A percentile compares a stretch with the other conserved stretches of the same genome.
Conservation (phyloP, 495 filamentous ascomycete species). For the Talaromyces adpressus region DNA sequence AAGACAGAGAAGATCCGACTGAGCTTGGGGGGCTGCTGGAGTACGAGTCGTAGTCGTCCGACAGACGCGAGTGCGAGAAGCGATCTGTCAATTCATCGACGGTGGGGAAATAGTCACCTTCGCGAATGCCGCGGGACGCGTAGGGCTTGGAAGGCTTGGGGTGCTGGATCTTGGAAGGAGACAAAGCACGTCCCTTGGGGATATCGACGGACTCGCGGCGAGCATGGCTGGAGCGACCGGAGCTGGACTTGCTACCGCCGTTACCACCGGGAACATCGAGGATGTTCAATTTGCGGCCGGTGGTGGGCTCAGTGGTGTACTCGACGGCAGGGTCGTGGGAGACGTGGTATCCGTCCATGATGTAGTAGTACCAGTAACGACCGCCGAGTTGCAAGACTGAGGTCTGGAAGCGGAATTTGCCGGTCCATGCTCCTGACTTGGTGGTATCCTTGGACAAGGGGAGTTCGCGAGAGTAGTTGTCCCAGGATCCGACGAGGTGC, state of each 20-base stretch:
- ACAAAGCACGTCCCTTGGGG: conserved; percentile 80
- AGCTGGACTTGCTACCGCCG: conserved; percentile 16
- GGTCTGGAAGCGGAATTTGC: conserved; percentile 92
- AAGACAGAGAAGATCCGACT: conserved; percentile 64
- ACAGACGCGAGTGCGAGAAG: conserved; percentile 64
- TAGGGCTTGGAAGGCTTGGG: conserved; percentile 85
- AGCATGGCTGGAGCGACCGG: conserved; percentile 16
- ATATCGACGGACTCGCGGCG: conserved; percentile 48
- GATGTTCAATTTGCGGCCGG: conserved; percentile 85
- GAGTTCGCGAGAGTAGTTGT: conserved; percentile 90
- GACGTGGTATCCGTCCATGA: conserved; percentile 98
- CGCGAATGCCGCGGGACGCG: conserved; percentile 76
- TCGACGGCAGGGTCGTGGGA: conserved; percentile 91
- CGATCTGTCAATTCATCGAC: conserved; percentile 67
- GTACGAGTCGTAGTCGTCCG: conserved; percentile 55
- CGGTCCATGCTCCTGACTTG: conserved; percentile 84
- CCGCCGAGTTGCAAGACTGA: conserved; percentile 72
- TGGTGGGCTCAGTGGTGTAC: conserved; percentile 91
- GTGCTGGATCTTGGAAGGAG: conserved; percentile 79
- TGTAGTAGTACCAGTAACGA: conserved; percentile 99
- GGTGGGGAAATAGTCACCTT: conserved; percentile 63
- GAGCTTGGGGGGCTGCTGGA: conserved; percentile 64
- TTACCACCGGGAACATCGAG: conserved; percentile 55
- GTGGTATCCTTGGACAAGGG: conserved; percentile 81
- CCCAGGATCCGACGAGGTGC: conserved; percentile 96